Conservation (phyloP, 2,329 filamentous ascomycete species). For the Xenosphaeropsis pyriputrescens region DNA sequence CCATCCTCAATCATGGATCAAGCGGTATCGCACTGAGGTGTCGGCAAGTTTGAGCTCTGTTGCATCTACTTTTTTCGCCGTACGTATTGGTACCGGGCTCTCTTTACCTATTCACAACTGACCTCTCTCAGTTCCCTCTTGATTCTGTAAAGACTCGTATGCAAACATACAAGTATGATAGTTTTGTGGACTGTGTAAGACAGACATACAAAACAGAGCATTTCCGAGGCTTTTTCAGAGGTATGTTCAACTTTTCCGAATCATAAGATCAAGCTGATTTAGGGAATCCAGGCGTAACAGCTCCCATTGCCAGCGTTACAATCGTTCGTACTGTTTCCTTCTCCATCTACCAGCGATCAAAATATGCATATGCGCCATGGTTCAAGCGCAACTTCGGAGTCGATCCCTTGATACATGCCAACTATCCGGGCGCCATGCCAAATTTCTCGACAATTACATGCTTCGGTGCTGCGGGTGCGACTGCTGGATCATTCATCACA, state of each 20-base stretch:
- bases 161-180: slow-evolving; percentile 72
- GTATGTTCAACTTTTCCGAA: slow-evolving; percentile 25
- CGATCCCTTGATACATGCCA: slow-evolving; percentile 61
- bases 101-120: no score
- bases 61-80: slow-evolving; percentile 62
- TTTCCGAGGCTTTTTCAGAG: slow-evolving; percentile 65
- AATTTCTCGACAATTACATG: slow-evolving; percentile 60
- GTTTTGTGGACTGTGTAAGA: slow-evolving; percentile 58
- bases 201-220: slow-evolving; percentile 66
- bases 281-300: slow-evolving; percentile 46
- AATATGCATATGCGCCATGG: slow-evolving; percentile 58
- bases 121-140: slow-evolving; percentile 45
- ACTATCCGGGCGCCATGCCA: slow-evolving; percentile 54
- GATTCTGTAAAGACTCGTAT: slow-evolving; percentile 85
- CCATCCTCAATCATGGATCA: slow-evolving; percentile 42
- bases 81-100: slow-evolving; percentile 17
- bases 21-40: slow-evolving; percentile 68
- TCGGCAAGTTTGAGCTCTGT: slow-evolving; percentile 65
- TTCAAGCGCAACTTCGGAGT: slow-evolving; percentile 51
- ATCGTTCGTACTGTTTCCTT: slow-evolving; percentile 66
- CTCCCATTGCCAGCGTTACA: slow-evolving; percentile 68
- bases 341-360: slow-evolving; percentile 65
- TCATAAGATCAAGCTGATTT: background rate
- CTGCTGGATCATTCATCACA: slow-evolving; percentile 67
- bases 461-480: slow-evolving; percentile 65